phyloP scores from a whole-genome alignment of 768 basidiomycete species.

The Auriscalpium microsporum region DNA sequence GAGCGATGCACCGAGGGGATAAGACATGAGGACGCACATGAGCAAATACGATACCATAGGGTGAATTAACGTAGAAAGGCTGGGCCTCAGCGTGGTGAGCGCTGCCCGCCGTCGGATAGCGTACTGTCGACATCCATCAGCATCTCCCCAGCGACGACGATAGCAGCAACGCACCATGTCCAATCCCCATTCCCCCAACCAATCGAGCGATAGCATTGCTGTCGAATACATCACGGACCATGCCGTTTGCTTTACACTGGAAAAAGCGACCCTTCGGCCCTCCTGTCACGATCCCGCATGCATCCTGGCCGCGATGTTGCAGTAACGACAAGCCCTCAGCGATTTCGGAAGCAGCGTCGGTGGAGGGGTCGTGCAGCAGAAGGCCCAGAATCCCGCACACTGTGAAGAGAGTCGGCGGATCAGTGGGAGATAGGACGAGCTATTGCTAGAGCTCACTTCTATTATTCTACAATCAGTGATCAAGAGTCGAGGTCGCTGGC shows the following conservation, averaged over 20 bases:
- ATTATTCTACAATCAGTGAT: no score
- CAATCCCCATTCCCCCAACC: constrained; percentile 93
- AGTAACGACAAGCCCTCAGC: constrained; percentile 91
- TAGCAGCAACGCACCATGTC: constrained; percentile 58
- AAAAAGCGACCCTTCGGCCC: constrained; percentile 91
- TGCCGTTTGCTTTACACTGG: constrained; percentile 98
- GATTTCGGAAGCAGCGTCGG: constrained; percentile 80
- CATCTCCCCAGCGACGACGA: no score
- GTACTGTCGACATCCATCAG: constrained; percentile 41
- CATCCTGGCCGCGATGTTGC: constrained; percentile 97
- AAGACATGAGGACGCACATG: constrained; percentile 51
- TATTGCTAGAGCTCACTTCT: no score
- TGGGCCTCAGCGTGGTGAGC: constrained; percentile 97
- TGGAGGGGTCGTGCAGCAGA: constrained; percentile 66
- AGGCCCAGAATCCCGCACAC: constrained; percentile 94
- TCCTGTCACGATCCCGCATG: constrained; percentile 95
- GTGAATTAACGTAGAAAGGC: constrained; percentile 99
- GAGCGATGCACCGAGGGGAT: constrained; percentile 1
- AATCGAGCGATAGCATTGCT: constrained; percentile 63
- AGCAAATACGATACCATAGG: constrained; percentile 96
- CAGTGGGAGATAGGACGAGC: not conserved
- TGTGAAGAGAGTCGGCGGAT: constrained; percentile 17
- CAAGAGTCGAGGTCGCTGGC: no score
- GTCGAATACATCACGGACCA: constrained; percentile 98
- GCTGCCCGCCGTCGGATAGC: constrained; percentile 97